Evolutionary conservation across 108 stramenopile species (phyloP).

Genomic region (Nitzschia sp.): DNA sequence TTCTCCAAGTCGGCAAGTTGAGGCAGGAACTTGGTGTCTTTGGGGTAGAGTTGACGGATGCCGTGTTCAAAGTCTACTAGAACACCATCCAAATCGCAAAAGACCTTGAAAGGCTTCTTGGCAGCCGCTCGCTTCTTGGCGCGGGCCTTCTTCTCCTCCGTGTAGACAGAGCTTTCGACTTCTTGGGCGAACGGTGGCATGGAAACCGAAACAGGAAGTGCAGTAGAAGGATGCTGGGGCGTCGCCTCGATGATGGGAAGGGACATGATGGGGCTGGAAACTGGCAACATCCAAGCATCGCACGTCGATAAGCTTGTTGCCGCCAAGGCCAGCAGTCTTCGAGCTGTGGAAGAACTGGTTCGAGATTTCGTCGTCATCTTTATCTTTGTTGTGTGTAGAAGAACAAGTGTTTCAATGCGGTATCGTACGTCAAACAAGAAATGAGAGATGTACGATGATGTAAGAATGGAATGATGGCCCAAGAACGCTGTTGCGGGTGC

Average conservation of each 20-base stretch:
- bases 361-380: too few species aligned
- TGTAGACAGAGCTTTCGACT: too few species aligned
- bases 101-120: slow-evolving; percentile 58
- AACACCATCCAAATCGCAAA: slow-evolving; percentile 82
- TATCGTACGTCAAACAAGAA: too few species aligned
- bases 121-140: neutral
- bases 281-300: slow-evolving; percentile 5
- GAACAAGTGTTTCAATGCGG: too few species aligned
- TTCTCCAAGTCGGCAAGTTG: slow-evolving; percentile 24
- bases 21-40: slow-evolving; percentile 21
- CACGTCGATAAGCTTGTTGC: too few species aligned
- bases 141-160: too few species aligned
- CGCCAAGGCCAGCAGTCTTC: too few species aligned
- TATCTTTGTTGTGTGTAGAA: too few species aligned
- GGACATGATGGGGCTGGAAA: slow-evolving; percentile 7
- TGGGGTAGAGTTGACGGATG: slow-evolving; percentile 35
- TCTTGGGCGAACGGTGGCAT: neutral
- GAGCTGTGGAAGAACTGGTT: too few species aligned
- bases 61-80: slow-evolving; percentile 75
- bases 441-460: too few species aligned
- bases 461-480: too few species aligned
- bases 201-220: neutral
- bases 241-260: neutral
- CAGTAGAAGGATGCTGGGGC: neutral
- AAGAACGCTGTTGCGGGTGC: too few species aligned